Evolutionary conservation across 2,329 filamentous ascomycete species (phyloP), one percentile per base, ranked within the genome.

Genomic region (Botrytis byssoidea): DNA sequence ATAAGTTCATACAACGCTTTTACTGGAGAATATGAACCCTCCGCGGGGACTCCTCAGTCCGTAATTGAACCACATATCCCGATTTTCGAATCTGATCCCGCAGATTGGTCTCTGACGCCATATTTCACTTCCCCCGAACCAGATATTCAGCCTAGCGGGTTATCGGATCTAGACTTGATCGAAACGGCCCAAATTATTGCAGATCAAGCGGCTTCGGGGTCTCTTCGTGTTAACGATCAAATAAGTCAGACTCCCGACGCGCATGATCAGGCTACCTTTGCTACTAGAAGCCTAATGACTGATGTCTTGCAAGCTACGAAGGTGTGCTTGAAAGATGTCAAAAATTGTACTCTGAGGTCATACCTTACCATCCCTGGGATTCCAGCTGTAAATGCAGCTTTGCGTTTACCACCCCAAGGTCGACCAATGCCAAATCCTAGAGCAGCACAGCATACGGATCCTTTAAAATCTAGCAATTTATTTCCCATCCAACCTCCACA

Each of bases 151-250:
- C 76, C 76, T 18, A 79, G 71, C 69, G 76, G 72, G 20, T 74
- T 81, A 25, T 82, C 84, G 1, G 89, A 91, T 72, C 86, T 89
- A 4, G 90, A 92, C 59, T 85, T 88, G 74, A 88, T 93, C 48
- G 88, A 89, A 70, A 85, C 92, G 40, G 91, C 90, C 0, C 92
- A 93, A 78, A 87, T 93, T 55, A 82, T 93, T n/a, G 90, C 90
- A 3, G 90, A 93, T 74, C 92, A 94, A 79, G 87, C 91, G 35
- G 86, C 88, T 3, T 88, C 85, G 16, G 87, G 89, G 7, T 84
- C 82, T 1, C 75, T 82, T 40, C 81, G 83, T 64, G 35, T 80
- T 32, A 75, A 77, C 60, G 73, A 72, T 14, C 46, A 74, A 63
- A 55, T 68, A 32, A 51, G 68, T n/a, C 67, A 37, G 29, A 70